A percentile compares a stretch with the other conserved stretches of the same genome.
Conservation (phyloP, 2,329 filamentous ascomycete genomes). For the Cordyceps militaris region DNA sequence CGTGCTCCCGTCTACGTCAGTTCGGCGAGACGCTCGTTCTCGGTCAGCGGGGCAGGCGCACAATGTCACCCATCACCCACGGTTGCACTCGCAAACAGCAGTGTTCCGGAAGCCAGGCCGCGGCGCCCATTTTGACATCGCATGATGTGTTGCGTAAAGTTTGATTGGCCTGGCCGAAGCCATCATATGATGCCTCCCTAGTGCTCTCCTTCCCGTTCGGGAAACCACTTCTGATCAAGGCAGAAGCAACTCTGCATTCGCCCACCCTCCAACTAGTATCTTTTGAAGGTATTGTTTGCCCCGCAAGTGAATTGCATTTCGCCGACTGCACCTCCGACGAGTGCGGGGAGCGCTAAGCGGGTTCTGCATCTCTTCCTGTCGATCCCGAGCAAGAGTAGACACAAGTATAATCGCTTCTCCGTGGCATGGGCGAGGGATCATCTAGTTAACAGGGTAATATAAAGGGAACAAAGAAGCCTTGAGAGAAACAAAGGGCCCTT, state of each 20-base stretch:
- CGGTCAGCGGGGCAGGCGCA: not conserved
- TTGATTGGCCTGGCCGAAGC: not conserved
- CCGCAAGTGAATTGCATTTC: not conserved
- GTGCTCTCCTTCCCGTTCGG: not conserved
- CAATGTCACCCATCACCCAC: not conserved
- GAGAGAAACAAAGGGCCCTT: too few species aligned
- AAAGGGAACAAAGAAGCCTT: too few species aligned
- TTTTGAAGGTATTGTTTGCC: not conserved
- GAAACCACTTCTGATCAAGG: not conserved
- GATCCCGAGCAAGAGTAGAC: not conserved
- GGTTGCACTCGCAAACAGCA: too few species aligned
- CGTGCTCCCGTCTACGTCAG: not conserved
- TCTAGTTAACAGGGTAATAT: too few species aligned
- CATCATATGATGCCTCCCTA: not conserved
- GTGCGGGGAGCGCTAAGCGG: constrained; percentile 5
- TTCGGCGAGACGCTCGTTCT: not conserved
- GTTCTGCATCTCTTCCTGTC: not conserved
- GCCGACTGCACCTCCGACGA: not conserved
- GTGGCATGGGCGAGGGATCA: too few species aligned
- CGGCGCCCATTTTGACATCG: not conserved
- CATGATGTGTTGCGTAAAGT: not conserved
- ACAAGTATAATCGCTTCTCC: too few species aligned
- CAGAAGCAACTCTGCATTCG: too few species aligned
- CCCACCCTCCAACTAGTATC: not conserved
- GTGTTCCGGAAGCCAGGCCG: not conserved